A percentile compares a stretch with the other conserved stretches of the same genome.
phyloP scores from a whole-genome alignment of 2,329 filamentous ascomycete species.

The Macrophomina pseudophaseolina region DNA sequence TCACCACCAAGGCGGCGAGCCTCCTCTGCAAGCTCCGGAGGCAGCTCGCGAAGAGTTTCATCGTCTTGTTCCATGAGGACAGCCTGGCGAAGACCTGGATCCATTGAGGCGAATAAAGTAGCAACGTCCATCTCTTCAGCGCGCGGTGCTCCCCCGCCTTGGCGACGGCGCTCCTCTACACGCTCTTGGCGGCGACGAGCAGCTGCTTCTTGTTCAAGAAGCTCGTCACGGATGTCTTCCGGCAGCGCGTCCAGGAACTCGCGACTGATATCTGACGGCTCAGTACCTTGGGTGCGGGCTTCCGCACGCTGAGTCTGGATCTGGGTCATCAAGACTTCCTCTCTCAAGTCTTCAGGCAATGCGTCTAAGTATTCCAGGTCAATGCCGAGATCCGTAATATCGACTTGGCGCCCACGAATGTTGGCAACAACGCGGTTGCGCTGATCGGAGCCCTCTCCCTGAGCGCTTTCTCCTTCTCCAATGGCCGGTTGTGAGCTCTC shows the following conservation, averaged over 20 bases:
- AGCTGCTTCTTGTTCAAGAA: constrained; percentile 86
- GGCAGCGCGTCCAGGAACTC: constrained; percentile 94
- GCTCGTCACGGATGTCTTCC: constrained; percentile 85
- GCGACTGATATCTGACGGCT: constrained; percentile 83
- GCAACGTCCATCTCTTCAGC: constrained; percentile 89
- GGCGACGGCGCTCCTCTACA: constrained; percentile 75
- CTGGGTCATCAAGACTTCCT: constrained; percentile 93
- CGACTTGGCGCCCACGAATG: constrained; percentile 83
- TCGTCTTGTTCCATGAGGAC: constrained; percentile 92
- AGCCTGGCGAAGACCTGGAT: constrained; percentile 81
- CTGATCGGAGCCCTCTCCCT: constrained; percentile 46
- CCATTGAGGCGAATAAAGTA: constrained; percentile 88
- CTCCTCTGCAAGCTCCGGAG: constrained; percentile 84
- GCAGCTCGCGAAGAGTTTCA: constrained; percentile 80
- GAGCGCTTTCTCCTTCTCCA: constrained; percentile 51
- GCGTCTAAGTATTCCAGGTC: constrained; percentile 93
- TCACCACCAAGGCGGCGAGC: constrained; percentile 72
- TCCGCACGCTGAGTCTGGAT: constrained; percentile 82
- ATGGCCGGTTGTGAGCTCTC: constrained; percentile 57
- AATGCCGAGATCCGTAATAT: constrained; percentile 93
- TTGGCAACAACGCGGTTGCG: constrained; percentile 74
- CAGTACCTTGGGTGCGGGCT: constrained; percentile 66
- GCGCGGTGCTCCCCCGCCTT: constrained; percentile 53
- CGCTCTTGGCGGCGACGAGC: constrained; percentile 88
- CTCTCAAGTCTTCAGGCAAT: constrained; percentile 94